Base-by-base conservation (phyloP, 176 grass and related monocot species). In the Hyparrhenia diplandra region DNA sequence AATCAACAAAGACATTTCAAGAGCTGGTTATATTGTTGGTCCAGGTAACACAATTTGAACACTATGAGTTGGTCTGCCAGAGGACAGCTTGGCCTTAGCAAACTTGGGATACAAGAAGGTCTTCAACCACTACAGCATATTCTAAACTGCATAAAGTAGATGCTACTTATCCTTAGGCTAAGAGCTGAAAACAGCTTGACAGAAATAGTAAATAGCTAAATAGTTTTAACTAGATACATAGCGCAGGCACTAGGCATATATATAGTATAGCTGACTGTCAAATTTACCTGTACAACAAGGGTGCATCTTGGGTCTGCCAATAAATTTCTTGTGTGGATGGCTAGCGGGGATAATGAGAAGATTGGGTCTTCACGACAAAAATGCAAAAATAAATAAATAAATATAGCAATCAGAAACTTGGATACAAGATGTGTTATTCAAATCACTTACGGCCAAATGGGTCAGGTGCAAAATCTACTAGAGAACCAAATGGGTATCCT, bases 261-360 rank as follows among this genome's bases (percentile, higher is more conserved):
- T 75, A 71, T 47, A 72, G 24, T 13, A 66, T 59, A 51, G 10
- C 66, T 27, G 10, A 73, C 35, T 35, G 51, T 34, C 55, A 80
- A 79, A 80, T 9, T 73, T 74, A 93, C 93, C 88, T 97, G 93
- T 27, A 97, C 93, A 41, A 97, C 88, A 79, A 97, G 83, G 2
- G 88, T 97, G 72, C 88, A 97, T 85, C 86, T 97, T 74, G 90
- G 88, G 63, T 97, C 88, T 11, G 88, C 90, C 77, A 93, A 75
- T 46, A 97, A 79, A 89, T 97, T 93, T 69, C 93, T 88, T 25
- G 93, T 97, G 83, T 97, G 93, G 71, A 96, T 96, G 10, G 93
- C 93, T 64, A 96, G 78, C 0, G 90, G 90, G 46, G 93, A 96
- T 40, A 96, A 81, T 62, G 90, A 96, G 81, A 92, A 97, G 30